Percentiles rank a stretch among this genome's conserved stretches.
These are phyloP conservation scores for Cladophialophora yegresii DNA, from an alignment of 2,329 filamentous ascomycete genomes.

Conservation along the genomic window DNA sequence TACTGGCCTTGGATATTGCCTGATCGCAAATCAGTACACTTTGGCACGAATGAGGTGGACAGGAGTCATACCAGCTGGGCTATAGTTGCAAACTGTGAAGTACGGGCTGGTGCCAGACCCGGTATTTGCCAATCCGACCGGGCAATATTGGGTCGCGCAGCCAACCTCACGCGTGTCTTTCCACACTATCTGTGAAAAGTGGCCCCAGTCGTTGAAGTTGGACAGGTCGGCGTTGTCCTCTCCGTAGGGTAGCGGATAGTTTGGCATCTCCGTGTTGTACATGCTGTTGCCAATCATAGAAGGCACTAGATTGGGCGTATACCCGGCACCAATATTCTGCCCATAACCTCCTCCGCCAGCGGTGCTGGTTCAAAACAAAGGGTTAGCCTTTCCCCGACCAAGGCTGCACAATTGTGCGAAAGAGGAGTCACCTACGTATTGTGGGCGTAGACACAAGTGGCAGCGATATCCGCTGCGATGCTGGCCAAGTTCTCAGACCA, in stretches of 20 bases:
- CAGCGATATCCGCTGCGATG: slow-evolving; percentile 65
- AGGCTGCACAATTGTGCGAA: neutral
- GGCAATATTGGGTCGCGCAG: slow-evolving; percentile 58
- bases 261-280: slow-evolving; percentile 76
- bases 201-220: slow-evolving; percentile 68
- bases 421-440: slow-evolving; percentile 62
- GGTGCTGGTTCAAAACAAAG: slow-evolving; percentile 3
- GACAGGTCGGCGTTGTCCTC: slow-evolving; percentile 56
- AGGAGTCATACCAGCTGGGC: slow-evolving; percentile 48
- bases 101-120: slow-evolving; percentile 49
- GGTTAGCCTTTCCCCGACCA: neutral
- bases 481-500: slow-evolving; percentile 67
- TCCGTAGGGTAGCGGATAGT: slow-evolving; percentile 62
- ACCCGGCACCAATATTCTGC: slow-evolving; percentile 83
- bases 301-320: slow-evolving; percentile 58
- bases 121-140: slow-evolving; percentile 44
- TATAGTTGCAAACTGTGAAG: slow-evolving; percentile 90
- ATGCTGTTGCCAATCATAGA: slow-evolving; percentile 75
- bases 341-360: slow-evolving; percentile 67
- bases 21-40: neutral
- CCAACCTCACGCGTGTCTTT: slow-evolving; percentile 62
- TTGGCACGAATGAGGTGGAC: neutral
- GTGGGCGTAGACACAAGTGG: slow-evolving; percentile 71
- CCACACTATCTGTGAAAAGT: slow-evolving; percentile 77
- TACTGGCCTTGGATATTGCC: slow-evolving; percentile 65